Evolutionary conservation across 2,329 filamentous ascomycete species (phyloP).

Genomic region (Bisporella sp.): DNA sequence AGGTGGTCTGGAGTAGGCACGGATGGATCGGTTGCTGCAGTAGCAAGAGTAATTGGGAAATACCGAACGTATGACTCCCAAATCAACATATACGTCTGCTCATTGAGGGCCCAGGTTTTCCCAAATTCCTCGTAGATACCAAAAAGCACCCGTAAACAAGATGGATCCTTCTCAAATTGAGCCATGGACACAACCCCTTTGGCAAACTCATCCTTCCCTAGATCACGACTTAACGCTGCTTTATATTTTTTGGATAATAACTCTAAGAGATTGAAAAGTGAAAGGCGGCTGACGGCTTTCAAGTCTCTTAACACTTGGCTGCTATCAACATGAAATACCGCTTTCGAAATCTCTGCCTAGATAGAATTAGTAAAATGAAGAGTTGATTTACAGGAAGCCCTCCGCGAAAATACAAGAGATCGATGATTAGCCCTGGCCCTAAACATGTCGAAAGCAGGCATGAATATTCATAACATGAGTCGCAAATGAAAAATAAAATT

Average conservation of each 20-base stretch:
- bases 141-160: conserved; percentile 20
- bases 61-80: conserved; percentile 24
- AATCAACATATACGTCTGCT: conserved; percentile 10
- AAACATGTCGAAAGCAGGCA: no score
- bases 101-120: conserved; percentile 12
- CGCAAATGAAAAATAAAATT: neutral
- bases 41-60: conserved; percentile 22
- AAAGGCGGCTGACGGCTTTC: conserved; percentile 14
- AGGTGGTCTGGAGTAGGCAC: conserved; percentile 16
- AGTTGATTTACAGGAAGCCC: neutral
- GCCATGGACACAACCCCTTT: conserved; percentile 17
- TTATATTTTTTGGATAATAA: conserved; percentile 12
- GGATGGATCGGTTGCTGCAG: conserved; percentile 6
- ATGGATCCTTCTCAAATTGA: conserved; percentile 21
- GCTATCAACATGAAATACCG: neutral
- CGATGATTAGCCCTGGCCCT: no score
- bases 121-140: conserved; percentile 17
- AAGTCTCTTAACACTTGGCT: conserved; percentile 12
- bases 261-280: conserved; percentile 15
- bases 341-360: neutral
- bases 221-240: conserved; percentile 10
- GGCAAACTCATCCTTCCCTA: conserved; percentile 13
- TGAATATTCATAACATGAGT: no score
- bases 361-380: neutral
- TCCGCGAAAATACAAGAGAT: no score